Conservation (phyloP, 73 alveolate species). For the Paramecium caudatum region DNA sequence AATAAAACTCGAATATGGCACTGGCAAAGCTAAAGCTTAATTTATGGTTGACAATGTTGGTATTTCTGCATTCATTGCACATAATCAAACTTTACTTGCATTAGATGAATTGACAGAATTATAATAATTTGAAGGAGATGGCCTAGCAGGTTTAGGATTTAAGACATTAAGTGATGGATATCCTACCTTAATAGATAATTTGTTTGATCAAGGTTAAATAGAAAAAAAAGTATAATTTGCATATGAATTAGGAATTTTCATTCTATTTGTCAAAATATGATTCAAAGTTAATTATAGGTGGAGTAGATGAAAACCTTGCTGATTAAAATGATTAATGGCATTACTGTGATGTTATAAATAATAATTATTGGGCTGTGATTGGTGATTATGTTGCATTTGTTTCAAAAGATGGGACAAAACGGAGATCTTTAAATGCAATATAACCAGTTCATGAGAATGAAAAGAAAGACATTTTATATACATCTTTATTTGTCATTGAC, state of each 20-base stretch:
- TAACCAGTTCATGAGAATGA: not conserved
- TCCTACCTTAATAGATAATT: conserved; percentile 19
- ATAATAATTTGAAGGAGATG: conserved; percentile 51
- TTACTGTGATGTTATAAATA: conserved; percentile 42
- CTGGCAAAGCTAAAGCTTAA: conserved; percentile 32
- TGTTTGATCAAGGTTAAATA: not conserved
- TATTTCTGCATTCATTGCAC: not conserved
- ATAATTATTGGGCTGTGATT: conserved; percentile 20
- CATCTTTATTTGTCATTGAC: conserved; percentile 14
- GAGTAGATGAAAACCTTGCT: not conserved
- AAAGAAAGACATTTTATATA: not conserved
- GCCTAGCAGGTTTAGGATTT: conserved; percentile 59
- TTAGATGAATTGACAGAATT: conserved; percentile 55
- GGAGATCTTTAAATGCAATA: not conserved
- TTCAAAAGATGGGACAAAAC: not conserved
- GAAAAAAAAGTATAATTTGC: not conserved
- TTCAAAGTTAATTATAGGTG: conserved; percentile 30
- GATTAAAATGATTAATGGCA: conserved; percentile 15
- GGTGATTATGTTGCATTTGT: conserved; percentile 17
- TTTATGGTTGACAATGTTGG: not conserved
- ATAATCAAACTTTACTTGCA: conserved; percentile 32
- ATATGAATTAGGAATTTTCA: conserved; percentile 45
- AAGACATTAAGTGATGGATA: conserved; percentile 36
- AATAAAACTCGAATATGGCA: conserved; percentile 23
- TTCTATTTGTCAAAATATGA: not conserved